These are phyloP conservation scores for Albizia julibrissin DNA, from an alignment of 306 rosid genomes.

Conservation along the genomic window DNA sequence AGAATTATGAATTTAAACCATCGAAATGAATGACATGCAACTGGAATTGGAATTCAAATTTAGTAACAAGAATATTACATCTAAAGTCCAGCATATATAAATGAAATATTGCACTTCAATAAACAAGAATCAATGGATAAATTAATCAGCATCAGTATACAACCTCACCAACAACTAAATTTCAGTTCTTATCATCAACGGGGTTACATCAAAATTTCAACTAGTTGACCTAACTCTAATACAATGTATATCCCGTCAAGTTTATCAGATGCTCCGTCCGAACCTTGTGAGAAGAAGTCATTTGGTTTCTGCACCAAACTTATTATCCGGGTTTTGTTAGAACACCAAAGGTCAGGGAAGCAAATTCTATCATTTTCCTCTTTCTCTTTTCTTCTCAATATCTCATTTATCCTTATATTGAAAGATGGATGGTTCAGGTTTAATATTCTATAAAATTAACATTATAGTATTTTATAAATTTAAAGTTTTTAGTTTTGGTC, in stretches of 20 bases:
- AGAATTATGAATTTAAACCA: too few relatives aligned
- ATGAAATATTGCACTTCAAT: background rate
- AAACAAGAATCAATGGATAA: conserved; percentile 6
- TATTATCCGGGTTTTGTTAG: background rate
- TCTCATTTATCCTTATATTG: too few relatives aligned
- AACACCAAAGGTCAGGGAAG: background rate
- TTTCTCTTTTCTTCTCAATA: too few relatives aligned
- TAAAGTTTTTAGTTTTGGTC: too few relatives aligned
- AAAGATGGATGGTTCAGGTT: too few relatives aligned
- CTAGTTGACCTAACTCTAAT: conserved; percentile 31
- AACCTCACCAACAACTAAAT: conserved; percentile 17
- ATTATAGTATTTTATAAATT: too few relatives aligned
- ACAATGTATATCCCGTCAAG: conserved; percentile 22
- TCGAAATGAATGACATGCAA: too few relatives aligned
- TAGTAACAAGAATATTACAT: background rate
- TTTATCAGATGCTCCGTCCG: conserved; percentile 34
- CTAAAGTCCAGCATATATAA: conserved; percentile 2
- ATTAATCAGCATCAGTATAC: background rate
- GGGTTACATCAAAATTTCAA: conserved; percentile 45
- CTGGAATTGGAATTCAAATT: background rate
- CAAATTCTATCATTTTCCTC: too few relatives aligned
- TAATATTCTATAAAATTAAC: too few relatives aligned
- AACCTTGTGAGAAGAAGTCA: conserved; percentile 45
- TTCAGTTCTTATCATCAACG: conserved; percentile 18
- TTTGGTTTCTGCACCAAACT: conserved; percentile 1